phyloP scores from a whole-genome alignment of 2,329 filamentous ascomycete genomes.

The Aspergillus amoenus region DNA sequence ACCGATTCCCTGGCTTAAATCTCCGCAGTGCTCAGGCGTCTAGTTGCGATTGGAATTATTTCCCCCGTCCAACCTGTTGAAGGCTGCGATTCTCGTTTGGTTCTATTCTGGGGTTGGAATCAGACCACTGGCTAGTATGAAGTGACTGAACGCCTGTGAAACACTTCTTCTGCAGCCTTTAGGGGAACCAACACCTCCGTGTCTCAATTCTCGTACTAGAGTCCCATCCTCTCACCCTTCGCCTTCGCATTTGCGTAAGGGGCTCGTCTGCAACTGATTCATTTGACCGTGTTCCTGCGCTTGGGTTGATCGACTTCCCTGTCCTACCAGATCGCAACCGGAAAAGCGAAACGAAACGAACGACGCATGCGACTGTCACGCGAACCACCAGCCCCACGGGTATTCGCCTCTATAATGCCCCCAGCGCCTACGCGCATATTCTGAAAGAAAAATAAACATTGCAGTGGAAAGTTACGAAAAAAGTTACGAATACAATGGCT shows the following conservation, averaged over 20 bases:
- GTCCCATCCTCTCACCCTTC: neutral
- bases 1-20: conserved; percentile 10
- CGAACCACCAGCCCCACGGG: neutral
- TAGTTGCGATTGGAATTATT: conserved; percentile 2
- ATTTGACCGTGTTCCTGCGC: neutral
- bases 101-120: conserved; percentile 11
- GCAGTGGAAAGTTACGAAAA: neutral
- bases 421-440: neutral
- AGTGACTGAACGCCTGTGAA: conserved; percentile 21
- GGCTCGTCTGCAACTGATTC: neutral
- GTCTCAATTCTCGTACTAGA: neutral
- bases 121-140: conserved; percentile 6
- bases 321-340: neutral
- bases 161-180: conserved; percentile 22
- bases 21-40: conserved; percentile 11
- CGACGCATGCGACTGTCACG: conserved; percentile 4
- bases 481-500: conserved; percentile 10
- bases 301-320: neutral
- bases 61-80: neutral
- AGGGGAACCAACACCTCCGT: conserved; percentile 13
- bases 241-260: neutral
- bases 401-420: neutral
- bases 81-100: neutral
- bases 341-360: neutral
- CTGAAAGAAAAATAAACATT: neutral